Base-by-base conservation (phyloP, 495 filamentous ascomycete genomes). In the Filosporella fistucella region DNA sequence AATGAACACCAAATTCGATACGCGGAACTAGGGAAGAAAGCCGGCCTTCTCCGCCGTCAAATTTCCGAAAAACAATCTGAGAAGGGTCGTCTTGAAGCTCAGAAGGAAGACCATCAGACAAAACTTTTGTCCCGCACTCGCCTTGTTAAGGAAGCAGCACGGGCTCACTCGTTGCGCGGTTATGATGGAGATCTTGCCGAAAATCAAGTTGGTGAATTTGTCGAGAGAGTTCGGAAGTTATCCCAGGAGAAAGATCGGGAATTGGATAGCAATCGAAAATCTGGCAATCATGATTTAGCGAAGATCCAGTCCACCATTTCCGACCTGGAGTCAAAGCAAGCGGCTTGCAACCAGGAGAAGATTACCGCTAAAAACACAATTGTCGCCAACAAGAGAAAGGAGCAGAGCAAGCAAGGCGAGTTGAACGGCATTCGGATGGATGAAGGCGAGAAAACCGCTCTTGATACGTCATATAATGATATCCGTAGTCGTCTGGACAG, bases 91-190 rank as follows among this genome's bases (percentile, higher is more conserved):
- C 81, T 82, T 57, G 81, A 93, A 63, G 89, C 91, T 7, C 81
- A 96, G 61, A 88, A 90, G 63, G 82, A 84, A 57, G 85, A 84
- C 51, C 89, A 91, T 56, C 89, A 96, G 59, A 79, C 81, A 10
- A 85, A 95, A 41, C 57, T 95, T 4, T 68, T 76, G 51, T 65
- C 75, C 20, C 83, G 91, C 21, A 74, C 83, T 49, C 69, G 68
- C 1, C 75, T 94, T 63, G 81, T 96, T 48, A 87, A 78, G 52
- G 84, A 94, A 10, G 77, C 86, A 34, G 86, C 90, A 14, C 75
- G 81, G 22, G 70, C 68, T n/a, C 88, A 96, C 61, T 84, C 80
- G 47, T 85, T 97, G 45, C 82, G 86, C 17, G 91, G 90, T 0
- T 91, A 88, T 56, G 88, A 95, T 43, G 76, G 77, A 9, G 80